phyloP scores from a whole-genome alignment of 148 eudicot species.

The Dysphania ambrosioides region DNA sequence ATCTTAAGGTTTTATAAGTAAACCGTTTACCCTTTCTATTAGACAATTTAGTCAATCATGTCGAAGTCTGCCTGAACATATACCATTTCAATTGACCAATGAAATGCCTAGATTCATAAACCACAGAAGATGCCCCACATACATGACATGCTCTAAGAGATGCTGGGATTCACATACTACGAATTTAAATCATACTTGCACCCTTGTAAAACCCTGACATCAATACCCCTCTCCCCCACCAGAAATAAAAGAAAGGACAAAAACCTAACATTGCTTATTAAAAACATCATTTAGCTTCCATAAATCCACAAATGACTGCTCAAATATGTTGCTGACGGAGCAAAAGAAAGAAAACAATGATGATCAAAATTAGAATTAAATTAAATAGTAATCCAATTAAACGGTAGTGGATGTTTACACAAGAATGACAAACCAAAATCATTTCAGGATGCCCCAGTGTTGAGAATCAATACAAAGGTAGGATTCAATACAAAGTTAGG shows the following conservation, averaged over 20 bases:
- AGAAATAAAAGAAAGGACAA: constrained; percentile 1
- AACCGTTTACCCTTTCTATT: too few relatives aligned
- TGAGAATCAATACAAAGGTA: too few relatives aligned
- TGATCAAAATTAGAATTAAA: background rate
- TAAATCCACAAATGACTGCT: constrained; percentile 5
- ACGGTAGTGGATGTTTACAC: constrained; percentile 22
- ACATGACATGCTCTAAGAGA: background rate
- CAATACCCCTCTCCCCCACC: too few relatives aligned
- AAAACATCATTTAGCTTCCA: background rate
- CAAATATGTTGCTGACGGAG: constrained; percentile 9
- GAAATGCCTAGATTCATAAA: too few relatives aligned
- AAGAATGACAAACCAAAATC: constrained; percentile 21
- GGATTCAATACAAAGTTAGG: too few relatives aligned
- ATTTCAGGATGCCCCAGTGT: constrained; percentile 15
- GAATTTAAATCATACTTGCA: background rate
- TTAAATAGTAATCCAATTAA: constrained; percentile 10
- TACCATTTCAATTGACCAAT: too few relatives aligned
- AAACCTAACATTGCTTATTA: constrained; percentile 11
- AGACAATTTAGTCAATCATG: too few relatives aligned
- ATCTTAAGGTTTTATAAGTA: too few relatives aligned
- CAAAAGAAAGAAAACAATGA: background rate
- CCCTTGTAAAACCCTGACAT: background rate
- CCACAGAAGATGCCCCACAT: background rate
- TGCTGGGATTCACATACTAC: background rate
- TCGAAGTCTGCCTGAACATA: too few relatives aligned